These are phyloP conservation scores for Thermomyces lanuginosus DNA, from an alignment of 2,329 filamentous ascomycete genomes.

Conservation along the genomic window DNA sequence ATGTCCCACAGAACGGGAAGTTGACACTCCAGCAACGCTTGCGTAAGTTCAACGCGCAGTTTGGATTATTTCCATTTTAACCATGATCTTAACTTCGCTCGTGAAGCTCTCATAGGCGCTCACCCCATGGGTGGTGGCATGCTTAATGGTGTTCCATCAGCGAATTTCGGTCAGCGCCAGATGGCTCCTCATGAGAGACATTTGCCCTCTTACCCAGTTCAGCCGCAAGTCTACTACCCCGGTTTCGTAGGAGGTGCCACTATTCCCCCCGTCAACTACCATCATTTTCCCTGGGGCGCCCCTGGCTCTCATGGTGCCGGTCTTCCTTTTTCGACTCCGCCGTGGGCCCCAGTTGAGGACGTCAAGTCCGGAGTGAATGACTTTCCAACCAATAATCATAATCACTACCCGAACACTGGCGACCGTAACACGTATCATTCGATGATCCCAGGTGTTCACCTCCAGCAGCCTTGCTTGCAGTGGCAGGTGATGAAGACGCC, in stretches of 20 bases:
- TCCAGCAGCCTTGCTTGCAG: constrained; percentile 24
- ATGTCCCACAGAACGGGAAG: constrained; percentile 6
- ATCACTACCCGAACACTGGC: constrained; percentile 41
- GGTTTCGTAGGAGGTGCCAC: constrained; percentile 17
- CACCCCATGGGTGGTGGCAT: not conserved
- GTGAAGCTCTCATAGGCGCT: not conserved
- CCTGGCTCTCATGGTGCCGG: constrained; percentile 17
- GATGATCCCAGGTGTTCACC: constrained; percentile 45
- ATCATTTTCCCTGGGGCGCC: constrained; percentile 23
- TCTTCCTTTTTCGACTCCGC: constrained; percentile 19
- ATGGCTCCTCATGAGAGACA: constrained; percentile 14
- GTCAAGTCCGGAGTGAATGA: constrained; percentile 41
- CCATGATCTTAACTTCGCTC: not conserved
- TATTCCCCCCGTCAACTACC: constrained; percentile 17
- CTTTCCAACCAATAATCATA: constrained; percentile 43
- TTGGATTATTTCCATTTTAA: not conserved
- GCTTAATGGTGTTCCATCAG: too few species aligned
- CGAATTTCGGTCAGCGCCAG: constrained; percentile 15
- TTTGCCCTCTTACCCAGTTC: constrained; percentile 7
- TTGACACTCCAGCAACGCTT: constrained; percentile 5
- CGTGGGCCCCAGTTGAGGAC: constrained; percentile 29
- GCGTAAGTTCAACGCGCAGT: too few species aligned
- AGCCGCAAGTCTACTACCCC: constrained; percentile 24
- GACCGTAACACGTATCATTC: constrained; percentile 37
- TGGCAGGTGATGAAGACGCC: constrained; percentile 32